Evolutionary conservation across 1,139 yeast genomes (phyloP).

Genomic region (Geotrichum candidum): DNA sequence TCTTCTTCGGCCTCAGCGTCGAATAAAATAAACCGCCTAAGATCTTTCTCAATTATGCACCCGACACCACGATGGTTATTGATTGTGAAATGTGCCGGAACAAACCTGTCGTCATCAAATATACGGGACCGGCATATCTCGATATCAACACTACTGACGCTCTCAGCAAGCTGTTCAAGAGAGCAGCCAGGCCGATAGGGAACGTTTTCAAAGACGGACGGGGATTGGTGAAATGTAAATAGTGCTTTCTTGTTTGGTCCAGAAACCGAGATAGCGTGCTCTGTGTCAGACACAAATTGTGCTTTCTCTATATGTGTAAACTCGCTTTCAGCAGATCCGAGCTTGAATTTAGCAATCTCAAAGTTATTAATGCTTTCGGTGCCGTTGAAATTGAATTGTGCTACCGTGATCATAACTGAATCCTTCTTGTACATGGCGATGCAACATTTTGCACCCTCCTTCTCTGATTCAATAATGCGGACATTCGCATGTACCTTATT

Average conservation of each 20-base stretch:
- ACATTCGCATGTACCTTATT: neutral
- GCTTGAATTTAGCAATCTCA: neutral
- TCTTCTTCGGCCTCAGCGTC: slow-evolving; percentile 22
- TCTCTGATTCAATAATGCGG: neutral
- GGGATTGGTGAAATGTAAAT: neutral
- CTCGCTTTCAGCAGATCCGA: neutral
- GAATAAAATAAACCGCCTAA: slow-evolving; percentile 23
- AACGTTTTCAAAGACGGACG: neutral
- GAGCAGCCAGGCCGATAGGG: neutral
- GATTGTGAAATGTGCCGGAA: slow-evolving; percentile 20
- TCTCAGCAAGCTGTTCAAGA: slow-evolving; percentile 1
- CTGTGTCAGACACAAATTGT: slow-evolving; percentile 9
- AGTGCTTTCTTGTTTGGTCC: neutral
- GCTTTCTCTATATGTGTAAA: neutral
- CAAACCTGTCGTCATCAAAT: slow-evolving; percentile 15
- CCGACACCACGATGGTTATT: slow-evolving; percentile 24
- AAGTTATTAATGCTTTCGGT: neutral
- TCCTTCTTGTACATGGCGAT: neutral
- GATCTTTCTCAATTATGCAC: slow-evolving; percentile 22
- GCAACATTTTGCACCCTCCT: slow-evolving; percentile 1
- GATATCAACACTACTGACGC: neutral
- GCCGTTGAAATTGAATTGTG: neutral
- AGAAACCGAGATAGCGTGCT: neutral
- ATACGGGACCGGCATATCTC: slow-evolving; percentile 3
- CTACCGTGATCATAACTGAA: neutral